Base-by-base conservation (phyloP, 2,329 filamentous ascomycete species). In the Botrytis hyacinthi region DNA sequence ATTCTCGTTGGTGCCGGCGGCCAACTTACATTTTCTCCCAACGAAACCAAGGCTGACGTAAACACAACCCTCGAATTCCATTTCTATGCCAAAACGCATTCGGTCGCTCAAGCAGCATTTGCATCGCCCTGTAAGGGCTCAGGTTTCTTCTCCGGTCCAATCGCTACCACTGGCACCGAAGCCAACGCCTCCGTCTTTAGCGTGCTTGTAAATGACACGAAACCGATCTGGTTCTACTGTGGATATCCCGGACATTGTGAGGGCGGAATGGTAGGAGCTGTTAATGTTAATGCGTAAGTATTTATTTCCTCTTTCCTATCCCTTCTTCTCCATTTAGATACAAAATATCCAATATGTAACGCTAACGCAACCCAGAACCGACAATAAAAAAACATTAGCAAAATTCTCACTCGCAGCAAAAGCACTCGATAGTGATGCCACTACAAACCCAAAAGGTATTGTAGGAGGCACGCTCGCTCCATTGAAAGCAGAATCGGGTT, bases 11-110 rank as follows among this genome's bases (percentile, higher is more conserved):
- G 82, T 12, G 74, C 74, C 16, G 72, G 74, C 40, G 78, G 76
- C 12, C 26, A 69, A 40, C 83, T 88, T 46, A 79, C 78, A 67
- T 89, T 89, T 80, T 82, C 84, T 67, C 88, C 88, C 1, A 82
- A 85, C 75, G 85, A 83, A 75, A 81, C 88, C 59, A 83, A 83
- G 4, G 87, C 87, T 29, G 79, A 82, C 18, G 73, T 84, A 12
- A 87, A 87, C 74, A 86, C 87, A 74, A 76, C 86, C 6, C 79
- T 89, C 73, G 86, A 89, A 81, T 89, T 85, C 82, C 85, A 86
- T 78, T 89, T 86, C 83, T 84, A 84, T 75, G 84, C 87, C 14
- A 78, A 76, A 73, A 87, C 86, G 81, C 87, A 88, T 83, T 84
- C 84, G 29, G 82, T 89, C 60, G 83, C 82, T 3, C 81, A 84